Base-by-base conservation (phyloP, 768 basidiomycete genomes). In the Mycena metata region DNA sequence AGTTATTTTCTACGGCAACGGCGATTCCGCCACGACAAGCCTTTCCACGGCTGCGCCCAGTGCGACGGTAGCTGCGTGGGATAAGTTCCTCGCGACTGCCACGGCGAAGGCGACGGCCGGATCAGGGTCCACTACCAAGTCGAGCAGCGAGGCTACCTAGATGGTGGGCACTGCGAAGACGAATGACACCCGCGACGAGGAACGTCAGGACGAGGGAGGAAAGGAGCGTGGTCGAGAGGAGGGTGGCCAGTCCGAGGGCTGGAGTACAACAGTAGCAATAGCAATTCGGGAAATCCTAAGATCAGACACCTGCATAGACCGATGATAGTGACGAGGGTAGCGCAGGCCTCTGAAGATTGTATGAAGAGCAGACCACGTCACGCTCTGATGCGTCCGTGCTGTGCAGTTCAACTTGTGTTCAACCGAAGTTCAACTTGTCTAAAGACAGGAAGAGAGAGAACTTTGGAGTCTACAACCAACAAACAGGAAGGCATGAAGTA, bases 1-100 rank as follows among this genome's bases (percentile, higher is more conserved):
- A 11, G 85, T 76, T 3, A 84, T 88, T 42, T 84, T 78, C 54
- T 82, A 82, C 56, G 87, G 86, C 0, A 79, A 82, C 0, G 69
- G 71, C 5, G 43, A 33, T 19, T 36, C 55, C 21, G 65, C 73
- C 2, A 80, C 80, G 57, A 83, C 82, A 5, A 75, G 43, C n/a
- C 75, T 76, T 12, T 83, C 82, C 13, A 79, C 81, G 49, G 71
- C 78, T 52, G 80, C 77, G 55, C 81, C 82, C 12, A 76, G 75
- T 2, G 74, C 78, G 0, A 83, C 82, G 8, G 67, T 83, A 39
- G 72, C 75, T 6, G 76, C 81, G 1, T 83, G 82, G 82, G 36
- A 77, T 24, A 35, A 66, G 10, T 80, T 72, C 50, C 49, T 79
- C 2, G 76, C 74, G 16, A 78, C 82, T 8, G 76, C 77, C 4